phyloP scores from a whole-genome alignment of 2,329 filamentous ascomycete genomes.

The Shiraia sp. region DNA sequence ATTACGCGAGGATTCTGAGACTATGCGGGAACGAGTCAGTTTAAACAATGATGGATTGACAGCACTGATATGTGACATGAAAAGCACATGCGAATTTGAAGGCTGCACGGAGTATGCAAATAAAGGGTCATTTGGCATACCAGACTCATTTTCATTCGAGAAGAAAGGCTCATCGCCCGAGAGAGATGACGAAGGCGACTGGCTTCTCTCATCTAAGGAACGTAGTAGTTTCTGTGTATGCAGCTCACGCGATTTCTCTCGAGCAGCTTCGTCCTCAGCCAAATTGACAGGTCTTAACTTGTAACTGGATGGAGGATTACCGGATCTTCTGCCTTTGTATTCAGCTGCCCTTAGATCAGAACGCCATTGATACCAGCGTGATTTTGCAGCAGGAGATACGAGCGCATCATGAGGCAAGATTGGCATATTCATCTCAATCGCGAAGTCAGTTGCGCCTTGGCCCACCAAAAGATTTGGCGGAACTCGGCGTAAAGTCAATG shows the following conservation, averaged over 20 bases:
- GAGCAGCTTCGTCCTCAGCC: constrained; percentile 34
- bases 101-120: constrained; percentile 20
- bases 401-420: constrained; percentile 75
- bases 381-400: constrained; percentile 76
- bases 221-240: constrained; percentile 44
- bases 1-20: constrained; percentile 42
- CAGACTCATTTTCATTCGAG: constrained; percentile 13
- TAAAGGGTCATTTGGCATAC: constrained; percentile 18
- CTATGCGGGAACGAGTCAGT: constrained; percentile 13
- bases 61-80: constrained; percentile 22
- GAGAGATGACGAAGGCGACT: constrained; percentile 25
- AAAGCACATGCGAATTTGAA: constrained; percentile 16
- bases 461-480: constrained; percentile 91
- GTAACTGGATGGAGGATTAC: constrained; percentile 32
- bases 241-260: constrained; percentile 40
- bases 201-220: constrained; percentile 11
- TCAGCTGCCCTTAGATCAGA: constrained; percentile 69
- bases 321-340: constrained; percentile 45
- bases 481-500: constrained; percentile 82
- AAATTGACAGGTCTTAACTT: constrained; percentile 23
- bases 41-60: constrained; percentile 7
- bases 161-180: constrained; percentile 24
- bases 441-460: constrained; percentile 84
- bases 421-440: constrained; percentile 74
- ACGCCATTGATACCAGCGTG: constrained; percentile 79